Conservation (phyloP, 495 filamentous ascomycete genomes). For the Evernia prunastri region DNA sequence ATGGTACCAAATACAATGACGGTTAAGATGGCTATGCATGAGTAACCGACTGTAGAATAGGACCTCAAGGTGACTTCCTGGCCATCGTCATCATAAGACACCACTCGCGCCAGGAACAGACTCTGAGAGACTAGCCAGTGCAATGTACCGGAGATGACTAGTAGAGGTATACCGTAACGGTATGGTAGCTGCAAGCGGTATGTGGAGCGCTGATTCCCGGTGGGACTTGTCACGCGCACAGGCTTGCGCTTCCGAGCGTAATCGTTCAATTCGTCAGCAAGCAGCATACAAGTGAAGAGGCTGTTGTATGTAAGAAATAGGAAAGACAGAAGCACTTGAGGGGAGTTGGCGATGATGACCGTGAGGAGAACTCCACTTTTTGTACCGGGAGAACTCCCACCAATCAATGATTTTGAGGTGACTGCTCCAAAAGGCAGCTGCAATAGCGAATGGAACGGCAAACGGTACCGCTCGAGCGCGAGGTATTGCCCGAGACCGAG, state of each 20-base stretch:
- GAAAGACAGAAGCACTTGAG: slow-evolving; percentile 40
- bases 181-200: slow-evolving; percentile 45
- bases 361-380: slow-evolving; percentile 23
- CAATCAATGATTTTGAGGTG: slow-evolving; percentile 23
- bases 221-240: slow-evolving; percentile 43
- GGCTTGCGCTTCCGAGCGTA: slow-evolving; percentile 31
- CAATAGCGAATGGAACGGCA: slow-evolving; percentile 22
- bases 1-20: slow-evolving; percentile 26
- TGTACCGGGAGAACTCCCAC: background rate
- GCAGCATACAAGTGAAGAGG: slow-evolving; percentile 38
- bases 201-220: slow-evolving; percentile 35
- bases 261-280: slow-evolving; percentile 32
- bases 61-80: slow-evolving; percentile 8
- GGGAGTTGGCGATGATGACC: slow-evolving; percentile 35
- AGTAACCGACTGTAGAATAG: slow-evolving; percentile 30
- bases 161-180: slow-evolving; percentile 36
- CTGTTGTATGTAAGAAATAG: slow-evolving; percentile 38
- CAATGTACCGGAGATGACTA: slow-evolving; percentile 28
- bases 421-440: slow-evolving; percentile 31
- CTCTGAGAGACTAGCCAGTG: slow-evolving; percentile 41
- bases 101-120: slow-evolving; percentile 35
- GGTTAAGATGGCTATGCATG: slow-evolving; percentile 29
- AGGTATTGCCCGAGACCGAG: too few species aligned
- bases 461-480: too few species aligned
- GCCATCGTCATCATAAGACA: slow-evolving; percentile 1